Evolutionary conservation across 1,284 basidiomycete species (phyloP).

Genomic region (Pisolithus thermaeus): DNA sequence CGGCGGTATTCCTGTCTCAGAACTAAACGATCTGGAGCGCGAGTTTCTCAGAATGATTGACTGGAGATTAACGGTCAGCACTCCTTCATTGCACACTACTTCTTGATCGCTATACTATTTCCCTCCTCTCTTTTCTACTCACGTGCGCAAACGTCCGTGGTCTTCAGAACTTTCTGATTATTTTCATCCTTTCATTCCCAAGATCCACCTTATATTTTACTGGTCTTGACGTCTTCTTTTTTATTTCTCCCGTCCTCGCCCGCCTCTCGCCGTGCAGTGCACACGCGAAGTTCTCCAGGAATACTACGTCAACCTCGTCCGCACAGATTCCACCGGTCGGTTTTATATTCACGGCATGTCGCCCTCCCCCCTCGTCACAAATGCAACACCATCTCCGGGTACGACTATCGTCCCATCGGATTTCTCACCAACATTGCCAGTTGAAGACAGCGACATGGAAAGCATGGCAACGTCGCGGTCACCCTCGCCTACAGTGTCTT

Average conservation of each 20-base stretch:
- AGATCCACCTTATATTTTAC: conserved; percentile 14
- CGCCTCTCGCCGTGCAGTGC: conserved; percentile 42
- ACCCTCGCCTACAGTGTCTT: conserved; percentile 39
- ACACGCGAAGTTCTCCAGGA: conserved; percentile 76
- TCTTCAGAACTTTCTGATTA: background rate
- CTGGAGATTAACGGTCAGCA: conserved; percentile 86
- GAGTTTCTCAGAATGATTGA: conserved; percentile 88
- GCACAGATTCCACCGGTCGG: conserved; percentile 60
- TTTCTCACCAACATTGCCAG: conserved; percentile 24
- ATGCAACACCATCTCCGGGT: background rate
- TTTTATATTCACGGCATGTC: conserved; percentile 47
- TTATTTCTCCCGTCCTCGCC: conserved; percentile 13
- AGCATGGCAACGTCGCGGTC: conserved; percentile 49
- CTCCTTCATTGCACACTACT: conserved; percentile 14
- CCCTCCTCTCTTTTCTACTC: background rate
- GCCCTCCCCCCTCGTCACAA: background rate
- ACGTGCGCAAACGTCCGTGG: conserved; percentile 1
- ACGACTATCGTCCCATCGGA: conserved; percentile 14
- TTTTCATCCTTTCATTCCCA: conserved; percentile 6
- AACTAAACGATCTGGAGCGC: conserved; percentile 88
- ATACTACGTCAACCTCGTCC: conserved; percentile 80
- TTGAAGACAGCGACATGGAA: conserved; percentile 51
- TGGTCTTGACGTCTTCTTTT: conserved; percentile 21
- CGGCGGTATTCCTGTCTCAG: conserved; percentile 83
- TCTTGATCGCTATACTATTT: conserved; percentile 8